Percentiles rank a stretch among this genome's conserved stretches.
Evolutionary conservation across 805 yeast species (phyloP).

Genomic region (Ogataea polymorpha): DNA sequence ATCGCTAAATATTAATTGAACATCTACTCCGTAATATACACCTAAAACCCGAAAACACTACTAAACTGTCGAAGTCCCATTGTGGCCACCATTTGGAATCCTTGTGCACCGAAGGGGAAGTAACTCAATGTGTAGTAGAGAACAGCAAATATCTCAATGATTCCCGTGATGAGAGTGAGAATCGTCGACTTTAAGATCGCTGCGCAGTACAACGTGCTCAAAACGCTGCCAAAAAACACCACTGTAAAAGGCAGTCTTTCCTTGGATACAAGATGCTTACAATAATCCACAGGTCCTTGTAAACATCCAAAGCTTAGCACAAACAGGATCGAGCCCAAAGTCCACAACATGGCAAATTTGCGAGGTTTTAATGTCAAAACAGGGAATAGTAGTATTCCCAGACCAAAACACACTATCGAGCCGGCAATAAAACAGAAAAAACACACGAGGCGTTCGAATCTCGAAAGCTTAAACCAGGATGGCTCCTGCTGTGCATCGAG

Average conservation of each 20-base stretch:
- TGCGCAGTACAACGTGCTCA: constrained; percentile 75
- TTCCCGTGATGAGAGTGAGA: constrained; percentile 70
- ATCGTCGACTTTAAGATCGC: constrained; percentile 68
- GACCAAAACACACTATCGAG: constrained; percentile 72
- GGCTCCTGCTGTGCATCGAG: constrained; percentile 56
- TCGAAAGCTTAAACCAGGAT: constrained; percentile 67
- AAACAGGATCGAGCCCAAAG: constrained; percentile 84
- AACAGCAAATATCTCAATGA: constrained; percentile 81
- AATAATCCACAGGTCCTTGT: constrained; percentile 87
- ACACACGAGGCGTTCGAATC: constrained; percentile 77
- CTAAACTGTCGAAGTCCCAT: constrained; percentile 36
- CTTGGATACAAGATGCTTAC: constrained; percentile 67
- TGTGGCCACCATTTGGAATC: constrained; percentile 50
- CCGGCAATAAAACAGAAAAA: constrained; percentile 76
- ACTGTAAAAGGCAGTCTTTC: constrained; percentile 77
- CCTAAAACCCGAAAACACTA: constrained; percentile 40
- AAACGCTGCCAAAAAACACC: constrained; percentile 77
- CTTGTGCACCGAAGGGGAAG: constrained; percentile 92
- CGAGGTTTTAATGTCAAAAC: constrained; percentile 85
- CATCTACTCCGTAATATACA: constrained; percentile 5
- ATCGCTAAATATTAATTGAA: background rate
- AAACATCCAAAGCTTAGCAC: constrained; percentile 85
- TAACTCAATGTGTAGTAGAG: constrained; percentile 86
- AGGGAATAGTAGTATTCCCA: constrained; percentile 84
- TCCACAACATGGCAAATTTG: constrained; percentile 88